Evolutionary conservation across 2,329 filamentous ascomycete genomes (phyloP).

Genomic region (Boeremia exigua): DNA sequence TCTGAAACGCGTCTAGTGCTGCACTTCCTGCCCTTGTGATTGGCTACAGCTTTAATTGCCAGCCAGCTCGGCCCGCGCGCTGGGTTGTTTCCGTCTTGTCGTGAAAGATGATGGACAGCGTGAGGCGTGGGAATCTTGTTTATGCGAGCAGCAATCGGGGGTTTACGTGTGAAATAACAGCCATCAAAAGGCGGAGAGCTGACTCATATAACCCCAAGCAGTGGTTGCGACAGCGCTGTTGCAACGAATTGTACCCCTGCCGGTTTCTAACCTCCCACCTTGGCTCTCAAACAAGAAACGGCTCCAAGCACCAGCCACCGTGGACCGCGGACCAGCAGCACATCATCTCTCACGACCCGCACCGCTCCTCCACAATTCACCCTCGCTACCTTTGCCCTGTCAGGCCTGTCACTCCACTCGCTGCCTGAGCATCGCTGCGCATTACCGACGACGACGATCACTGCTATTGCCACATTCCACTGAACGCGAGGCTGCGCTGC

Average conservation of each 20-base stretch:
- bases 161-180: not conserved
- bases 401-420: slow-evolving; percentile 16
- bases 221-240: slow-evolving; percentile 28
- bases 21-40: slow-evolving; percentile 4
- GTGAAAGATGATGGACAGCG: slow-evolving; percentile 7
- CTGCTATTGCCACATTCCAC: not conserved
- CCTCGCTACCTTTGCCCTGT: slow-evolving; percentile 23
- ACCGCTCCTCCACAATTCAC: slow-evolving; percentile 23
- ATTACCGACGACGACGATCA: slow-evolving; percentile 6
- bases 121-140: not conserved
- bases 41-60: slow-evolving; percentile 8
- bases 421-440: slow-evolving; percentile 16
- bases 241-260: slow-evolving; percentile 25
- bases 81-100: slow-evolving; percentile 4
- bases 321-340: slow-evolving; percentile 16
- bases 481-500: slow-evolving; percentile 35
- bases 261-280: slow-evolving; percentile 16
- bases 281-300: slow-evolving; percentile 18
- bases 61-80: slow-evolving; percentile 3
- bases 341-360: slow-evolving; percentile 28
- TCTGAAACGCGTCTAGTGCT: slow-evolving; percentile 14
- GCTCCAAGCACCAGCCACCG: slow-evolving; percentile 14
- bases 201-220: not conserved
- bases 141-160: not conserved
- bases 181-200: not conserved